phyloP scores from a whole-genome alignment of 495 filamentous ascomycete species.

The Aspergillus conjunctus region DNA sequence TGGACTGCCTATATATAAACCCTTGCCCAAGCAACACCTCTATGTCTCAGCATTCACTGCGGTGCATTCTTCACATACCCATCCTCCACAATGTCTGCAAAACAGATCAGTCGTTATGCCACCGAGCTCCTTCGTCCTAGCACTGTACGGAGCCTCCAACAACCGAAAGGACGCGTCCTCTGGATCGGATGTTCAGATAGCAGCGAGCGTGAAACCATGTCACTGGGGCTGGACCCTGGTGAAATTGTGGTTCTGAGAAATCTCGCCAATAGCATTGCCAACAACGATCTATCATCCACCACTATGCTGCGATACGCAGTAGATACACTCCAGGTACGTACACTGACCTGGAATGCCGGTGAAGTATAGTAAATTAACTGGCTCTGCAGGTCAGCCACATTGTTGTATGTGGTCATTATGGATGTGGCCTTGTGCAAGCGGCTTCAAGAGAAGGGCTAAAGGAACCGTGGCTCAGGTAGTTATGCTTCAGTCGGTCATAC shows the following conservation, averaged over 20 bases:
- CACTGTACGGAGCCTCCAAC: neutral
- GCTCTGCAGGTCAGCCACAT: neutral
- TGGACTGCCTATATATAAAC: no score
- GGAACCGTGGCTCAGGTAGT: neutral
- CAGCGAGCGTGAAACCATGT: conserved; percentile 2
- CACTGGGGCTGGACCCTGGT: neutral
- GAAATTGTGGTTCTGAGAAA: neutral
- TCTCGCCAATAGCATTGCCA: neutral
- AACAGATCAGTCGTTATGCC: neutral
- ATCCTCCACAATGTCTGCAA: no score
- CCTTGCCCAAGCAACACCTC: no score
- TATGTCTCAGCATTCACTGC: no score
- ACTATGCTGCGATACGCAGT: neutral
- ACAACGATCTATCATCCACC: neutral
- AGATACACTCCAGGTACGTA: neutral
- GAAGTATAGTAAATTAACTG: neutral
- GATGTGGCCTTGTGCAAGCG: conserved; percentile 1
- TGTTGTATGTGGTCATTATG: conserved; percentile 11
- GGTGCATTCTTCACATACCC: no score
- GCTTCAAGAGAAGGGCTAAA: neutral
- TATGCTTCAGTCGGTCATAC: neutral
- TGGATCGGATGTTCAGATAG: conserved; percentile 13
- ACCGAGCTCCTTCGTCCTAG: neutral
- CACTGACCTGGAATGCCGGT: neutral
- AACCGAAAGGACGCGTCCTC: neutral